phyloP scores from a whole-genome alignment of 1,284 basidiomycete genomes.

The Heterobasidion occidentale region DNA sequence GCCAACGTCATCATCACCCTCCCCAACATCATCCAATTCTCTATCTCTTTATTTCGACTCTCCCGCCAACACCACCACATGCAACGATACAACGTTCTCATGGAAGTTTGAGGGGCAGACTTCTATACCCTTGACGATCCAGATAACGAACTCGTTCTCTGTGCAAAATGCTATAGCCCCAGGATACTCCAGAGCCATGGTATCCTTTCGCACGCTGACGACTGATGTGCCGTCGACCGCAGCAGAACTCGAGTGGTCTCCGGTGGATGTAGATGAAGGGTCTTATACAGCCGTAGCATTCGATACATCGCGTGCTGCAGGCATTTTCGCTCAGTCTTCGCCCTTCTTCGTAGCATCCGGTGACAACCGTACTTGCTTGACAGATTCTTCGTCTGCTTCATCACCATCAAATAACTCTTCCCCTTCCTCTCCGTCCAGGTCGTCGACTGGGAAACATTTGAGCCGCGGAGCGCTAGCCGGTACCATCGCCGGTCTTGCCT shows the following conservation, averaged over 20 bases:
- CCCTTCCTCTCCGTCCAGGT: neutral
- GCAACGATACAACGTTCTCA: conserved; percentile 11
- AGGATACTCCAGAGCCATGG: neutral
- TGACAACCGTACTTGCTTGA: conserved; percentile 5
- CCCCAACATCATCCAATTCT: neutral
- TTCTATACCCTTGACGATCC: conserved; percentile 13
- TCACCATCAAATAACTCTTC: neutral
- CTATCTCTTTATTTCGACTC: conserved; percentile 12
- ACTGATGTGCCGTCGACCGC: conserved; percentile 13
- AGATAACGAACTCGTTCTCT: conserved; percentile 15
- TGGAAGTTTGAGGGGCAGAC: conserved; percentile 11
- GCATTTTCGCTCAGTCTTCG: conserved; percentile 13
- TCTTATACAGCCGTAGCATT: conserved; percentile 17
- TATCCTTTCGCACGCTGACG: conserved; percentile 13
- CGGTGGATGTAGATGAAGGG: conserved; percentile 17
- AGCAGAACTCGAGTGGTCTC: conserved; percentile 12
- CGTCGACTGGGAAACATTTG: conserved; percentile 8
- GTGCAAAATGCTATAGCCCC: neutral
- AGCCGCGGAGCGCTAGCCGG: conserved; percentile 18
- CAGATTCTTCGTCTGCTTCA: neutral
- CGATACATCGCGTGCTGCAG: conserved; percentile 10
- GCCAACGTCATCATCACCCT: neutral
- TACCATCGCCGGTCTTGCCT: conserved; percentile 14
- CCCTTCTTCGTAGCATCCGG: conserved; percentile 16
- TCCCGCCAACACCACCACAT: conserved; percentile 16